Evolutionary conservation across 306 rosid species (phyloP).

Genomic region (Vigna mungo): DNA sequence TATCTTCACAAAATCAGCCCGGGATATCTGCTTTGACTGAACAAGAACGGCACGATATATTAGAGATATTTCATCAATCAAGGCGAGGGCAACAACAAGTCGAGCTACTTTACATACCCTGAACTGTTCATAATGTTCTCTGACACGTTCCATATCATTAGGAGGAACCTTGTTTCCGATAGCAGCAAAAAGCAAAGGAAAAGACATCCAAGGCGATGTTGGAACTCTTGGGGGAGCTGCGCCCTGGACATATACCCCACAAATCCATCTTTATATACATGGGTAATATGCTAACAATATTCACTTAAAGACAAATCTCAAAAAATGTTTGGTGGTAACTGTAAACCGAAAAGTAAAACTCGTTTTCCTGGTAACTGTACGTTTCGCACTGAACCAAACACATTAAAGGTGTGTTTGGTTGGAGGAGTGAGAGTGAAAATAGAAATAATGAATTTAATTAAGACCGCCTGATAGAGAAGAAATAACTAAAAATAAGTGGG

Average conservation of each 20-base stretch:
- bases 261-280: too few species aligned
- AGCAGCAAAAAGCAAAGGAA: conserved; percentile 75
- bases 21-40: conserved; percentile 71
- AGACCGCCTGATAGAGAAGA: too few species aligned
- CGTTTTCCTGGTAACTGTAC: background rate
- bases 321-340: background rate
- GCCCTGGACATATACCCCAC: conserved; percentile 39
- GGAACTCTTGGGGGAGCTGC: conserved; percentile 59
- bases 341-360: background rate
- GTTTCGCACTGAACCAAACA: background rate
- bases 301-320: conserved; percentile 20
- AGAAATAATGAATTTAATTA: too few species aligned
- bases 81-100: background rate
- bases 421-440: too few species aligned
- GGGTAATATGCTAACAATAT: background rate
- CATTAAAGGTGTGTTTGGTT: too few species aligned
- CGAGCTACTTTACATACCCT: conserved; percentile 58
- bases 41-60: background rate
- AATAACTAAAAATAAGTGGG: too few species aligned
- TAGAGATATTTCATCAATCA: conserved; percentile 32
- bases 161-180: conserved; percentile 61
- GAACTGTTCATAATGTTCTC: conserved; percentile 53
- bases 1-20: conserved; percentile 69
- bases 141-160: conserved; percentile 53
- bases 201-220: conserved; percentile 84